Percentiles rank a stretch among this genome's conserved stretches.
These are phyloP conservation scores for Pseudocercospora crystallina DNA, from an alignment of 2,329 filamentous ascomycete genomes.

Conservation along the genomic window DNA sequence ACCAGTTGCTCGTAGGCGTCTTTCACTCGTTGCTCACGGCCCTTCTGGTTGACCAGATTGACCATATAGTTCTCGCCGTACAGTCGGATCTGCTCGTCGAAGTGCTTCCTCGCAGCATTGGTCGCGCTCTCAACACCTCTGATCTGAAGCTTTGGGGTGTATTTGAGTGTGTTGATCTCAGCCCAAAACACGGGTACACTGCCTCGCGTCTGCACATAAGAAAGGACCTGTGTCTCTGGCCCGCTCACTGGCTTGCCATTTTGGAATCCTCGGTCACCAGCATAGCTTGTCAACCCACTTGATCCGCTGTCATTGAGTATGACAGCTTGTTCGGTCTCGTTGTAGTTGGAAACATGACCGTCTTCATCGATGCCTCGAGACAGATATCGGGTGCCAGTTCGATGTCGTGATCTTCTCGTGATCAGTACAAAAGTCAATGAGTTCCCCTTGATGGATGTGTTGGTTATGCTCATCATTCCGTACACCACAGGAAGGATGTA, in stretches of 20 bases:
- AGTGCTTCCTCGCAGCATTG: constrained; percentile 78
- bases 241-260: constrained; percentile 67
- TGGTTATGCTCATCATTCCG: constrained; percentile 89
- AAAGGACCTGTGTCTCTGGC: constrained; percentile 82
- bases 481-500: constrained; percentile 96
- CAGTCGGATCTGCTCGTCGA: constrained; percentile 85
- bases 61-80: constrained; percentile 98
- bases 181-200: constrained; percentile 96
- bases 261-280: constrained; percentile 71
- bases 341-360: constrained; percentile 97
- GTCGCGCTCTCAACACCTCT: constrained; percentile 79
- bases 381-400: constrained; percentile 91
- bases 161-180: constrained; percentile 89
- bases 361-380: constrained; percentile 90
- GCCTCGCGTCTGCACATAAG: constrained; percentile 94
- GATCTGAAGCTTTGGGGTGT: constrained; percentile 86
- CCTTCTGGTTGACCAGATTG: constrained; percentile 95
- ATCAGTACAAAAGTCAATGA: constrained; percentile 84
- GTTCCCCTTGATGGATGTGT: constrained; percentile 80
- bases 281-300: constrained; percentile 75
- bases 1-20: constrained; percentile 92
- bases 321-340: constrained; percentile 93
- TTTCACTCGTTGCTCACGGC: constrained; percentile 85
- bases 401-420: constrained; percentile 81
- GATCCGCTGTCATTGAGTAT: constrained; percentile 78